Evolutionary conservation across 306 rosid species (phyloP).

Genomic region (Quercus bicolor): DNA sequence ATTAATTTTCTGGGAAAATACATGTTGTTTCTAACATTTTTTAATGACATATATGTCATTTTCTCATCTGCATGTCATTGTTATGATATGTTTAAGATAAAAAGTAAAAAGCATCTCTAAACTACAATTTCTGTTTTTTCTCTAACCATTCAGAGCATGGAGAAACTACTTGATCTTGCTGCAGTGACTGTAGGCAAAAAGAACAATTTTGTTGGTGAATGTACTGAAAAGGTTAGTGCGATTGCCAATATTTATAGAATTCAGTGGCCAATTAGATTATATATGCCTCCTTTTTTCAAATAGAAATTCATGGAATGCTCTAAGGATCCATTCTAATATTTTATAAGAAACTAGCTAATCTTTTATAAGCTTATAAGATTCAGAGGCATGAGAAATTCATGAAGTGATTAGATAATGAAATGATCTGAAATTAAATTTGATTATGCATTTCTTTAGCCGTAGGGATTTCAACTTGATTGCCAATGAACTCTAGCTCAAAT

Average conservation of each 20-base stretch:
- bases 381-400: not conserved
- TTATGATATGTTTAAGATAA: slow-evolving; percentile 8
- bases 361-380: not conserved
- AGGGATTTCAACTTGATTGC: not conserved
- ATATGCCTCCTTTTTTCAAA: not conserved
- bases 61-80: slow-evolving; percentile 9
- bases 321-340: not conserved
- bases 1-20: not conserved
- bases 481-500: too few relatives aligned
- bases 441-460: not conserved
- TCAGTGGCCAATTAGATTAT: slow-evolving; percentile 11
- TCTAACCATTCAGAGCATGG: slow-evolving; percentile 63
- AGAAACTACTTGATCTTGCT: slow-evolving; percentile 44
- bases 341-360: not conserved
- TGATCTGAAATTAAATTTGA: not conserved
- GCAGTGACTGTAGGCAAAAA: slow-evolving; percentile 25
- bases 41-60: not conserved
- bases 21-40: not conserved
- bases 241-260: slow-evolving; percentile 18
- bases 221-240: slow-evolving; percentile 52
- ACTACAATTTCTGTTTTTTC: not conserved
- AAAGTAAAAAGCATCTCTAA: slow-evolving; percentile 7
- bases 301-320: not conserved
- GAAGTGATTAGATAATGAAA: not conserved
- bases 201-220: slow-evolving; percentile 29